Conservation (phyloP, 73 alveolate genomes). For the Paramecium octaurelia region DNA sequence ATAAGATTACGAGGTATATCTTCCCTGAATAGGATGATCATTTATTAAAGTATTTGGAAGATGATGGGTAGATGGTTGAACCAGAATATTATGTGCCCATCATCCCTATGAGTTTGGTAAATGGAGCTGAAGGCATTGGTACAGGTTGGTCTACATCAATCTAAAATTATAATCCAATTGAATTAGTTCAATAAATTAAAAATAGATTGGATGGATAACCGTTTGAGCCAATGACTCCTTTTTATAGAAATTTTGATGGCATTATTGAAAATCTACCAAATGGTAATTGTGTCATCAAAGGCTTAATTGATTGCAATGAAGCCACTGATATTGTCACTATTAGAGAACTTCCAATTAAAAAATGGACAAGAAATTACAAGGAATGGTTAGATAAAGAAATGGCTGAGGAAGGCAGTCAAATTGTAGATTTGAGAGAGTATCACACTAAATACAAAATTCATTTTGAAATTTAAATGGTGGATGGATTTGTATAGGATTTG, state of each 20-base stretch:
- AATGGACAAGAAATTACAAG: constrained; percentile 96
- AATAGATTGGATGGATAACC: constrained; percentile 77
- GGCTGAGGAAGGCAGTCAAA: constrained; percentile 68
- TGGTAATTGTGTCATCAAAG: constrained; percentile 73
- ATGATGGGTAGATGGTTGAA: constrained; percentile 99
- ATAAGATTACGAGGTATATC: constrained; percentile 85
- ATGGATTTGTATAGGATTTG: constrained; percentile 33
- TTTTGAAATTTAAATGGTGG: constrained; percentile 82
- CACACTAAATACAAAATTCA: constrained; percentile 91
- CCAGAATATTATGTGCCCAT: constrained; percentile 99
- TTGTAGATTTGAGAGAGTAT: constrained; percentile 90
- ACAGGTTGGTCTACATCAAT: constrained; percentile 99
- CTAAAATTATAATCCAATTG: constrained; percentile 96
- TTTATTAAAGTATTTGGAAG: constrained; percentile 93
- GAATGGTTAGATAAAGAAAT: constrained; percentile 81
- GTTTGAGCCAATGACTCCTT: constrained; percentile 77
- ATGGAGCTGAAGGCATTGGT: constrained; percentile 99
- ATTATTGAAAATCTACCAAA: constrained; percentile 73
- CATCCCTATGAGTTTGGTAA: constrained; percentile 95
- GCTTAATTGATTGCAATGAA: constrained; percentile 77
- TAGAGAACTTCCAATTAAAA: constrained; percentile 92
- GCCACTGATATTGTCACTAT: constrained; percentile 81
- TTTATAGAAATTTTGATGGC: constrained; percentile 92
- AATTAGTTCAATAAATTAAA: constrained; percentile 84
- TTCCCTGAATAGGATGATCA: constrained; percentile 97